phyloP scores from a whole-genome alignment of 2,329 filamentous ascomycete genomes.

The Aspergillus novofumigatus region DNA sequence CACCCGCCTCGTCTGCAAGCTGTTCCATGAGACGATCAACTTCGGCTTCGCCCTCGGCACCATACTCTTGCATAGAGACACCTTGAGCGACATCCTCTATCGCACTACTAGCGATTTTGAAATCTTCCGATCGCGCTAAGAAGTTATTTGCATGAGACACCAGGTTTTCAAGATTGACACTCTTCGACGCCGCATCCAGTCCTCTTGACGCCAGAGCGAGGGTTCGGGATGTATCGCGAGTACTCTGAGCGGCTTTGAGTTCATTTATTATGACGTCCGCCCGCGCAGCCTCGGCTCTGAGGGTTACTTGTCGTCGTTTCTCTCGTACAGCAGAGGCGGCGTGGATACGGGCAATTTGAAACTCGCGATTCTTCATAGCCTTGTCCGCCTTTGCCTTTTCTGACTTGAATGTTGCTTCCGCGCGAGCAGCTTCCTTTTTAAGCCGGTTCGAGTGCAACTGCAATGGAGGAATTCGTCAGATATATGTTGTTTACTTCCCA shows the following conservation, averaged over 20 bases:
- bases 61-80: conserved; percentile 42
- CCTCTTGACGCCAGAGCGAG: conserved; percentile 43
- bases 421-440: conserved; percentile 45
- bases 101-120: conserved; percentile 41
- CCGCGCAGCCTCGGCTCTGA: conserved; percentile 43
- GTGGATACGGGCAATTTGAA: conserved; percentile 48
- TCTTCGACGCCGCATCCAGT: conserved; percentile 42
- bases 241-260: conserved; percentile 46
- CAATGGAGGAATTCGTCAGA: not conserved
- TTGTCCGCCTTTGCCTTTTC: conserved; percentile 47
- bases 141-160: conserved; percentile 43
- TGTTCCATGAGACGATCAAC: conserved; percentile 43
- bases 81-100: conserved; percentile 41
- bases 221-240: conserved; percentile 43
- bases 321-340: conserved; percentile 45
- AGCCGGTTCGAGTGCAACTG: conserved; percentile 47
- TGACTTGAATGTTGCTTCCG: conserved; percentile 44
- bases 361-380: conserved; percentile 46
- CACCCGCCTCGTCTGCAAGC: conserved; percentile 41
- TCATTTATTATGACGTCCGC: conserved; percentile 49
- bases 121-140: conserved; percentile 38
- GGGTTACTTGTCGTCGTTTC: conserved; percentile 43
- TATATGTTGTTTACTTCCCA: not conserved
- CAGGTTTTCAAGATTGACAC: conserved; percentile 43
- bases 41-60: conserved; percentile 40